Conservation (phyloP, 495 filamentous ascomycete genomes). For the Aspergillus haitiensis region DNA sequence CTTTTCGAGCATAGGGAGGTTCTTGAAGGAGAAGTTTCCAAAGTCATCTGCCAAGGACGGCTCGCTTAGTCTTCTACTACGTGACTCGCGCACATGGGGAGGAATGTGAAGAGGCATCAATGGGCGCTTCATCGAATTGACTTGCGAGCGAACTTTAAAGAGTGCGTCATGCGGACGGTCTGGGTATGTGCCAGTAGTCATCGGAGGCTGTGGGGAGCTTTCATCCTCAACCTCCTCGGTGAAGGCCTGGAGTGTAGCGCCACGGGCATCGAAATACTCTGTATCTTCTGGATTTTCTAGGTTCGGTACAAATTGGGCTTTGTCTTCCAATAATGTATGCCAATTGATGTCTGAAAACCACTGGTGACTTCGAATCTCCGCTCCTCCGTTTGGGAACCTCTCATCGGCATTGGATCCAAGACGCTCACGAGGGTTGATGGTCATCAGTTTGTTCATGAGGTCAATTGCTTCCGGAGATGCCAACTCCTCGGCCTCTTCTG, state of each 20-base stretch:
- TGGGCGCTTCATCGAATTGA: slow-evolving; percentile 78
- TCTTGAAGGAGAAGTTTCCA: slow-evolving; percentile 95
- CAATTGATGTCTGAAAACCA: slow-evolving; percentile 91
- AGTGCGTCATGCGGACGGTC: slow-evolving; percentile 94
- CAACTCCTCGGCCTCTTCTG: slow-evolving; percentile 66
- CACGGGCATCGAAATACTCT: slow-evolving; percentile 93
- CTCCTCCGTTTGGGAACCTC: slow-evolving; percentile 75
- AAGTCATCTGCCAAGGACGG: slow-evolving; percentile 89
- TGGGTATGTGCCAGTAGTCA: slow-evolving; percentile 54
- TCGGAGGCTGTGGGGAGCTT: slow-evolving; percentile 58
- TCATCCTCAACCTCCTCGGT: slow-evolving; percentile 93
- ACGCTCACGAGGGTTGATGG: slow-evolving; percentile 72
- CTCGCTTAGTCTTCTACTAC: slow-evolving; percentile 86
- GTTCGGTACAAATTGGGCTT: slow-evolving; percentile 91
- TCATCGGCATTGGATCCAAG: slow-evolving; percentile 83
- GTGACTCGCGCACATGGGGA: slow-evolving; percentile 80
- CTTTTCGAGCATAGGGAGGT: slow-evolving; percentile 92
- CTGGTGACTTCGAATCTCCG: slow-evolving; percentile 82
- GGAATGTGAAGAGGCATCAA: slow-evolving; percentile 96
- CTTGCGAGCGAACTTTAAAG: slow-evolving; percentile 82
- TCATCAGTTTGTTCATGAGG: slow-evolving; percentile 87
- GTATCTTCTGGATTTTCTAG: slow-evolving; percentile 95
- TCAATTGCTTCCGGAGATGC: slow-evolving; percentile 86
- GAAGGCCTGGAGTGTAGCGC: slow-evolving; percentile 86
- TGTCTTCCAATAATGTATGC: slow-evolving; percentile 85